Base-by-base conservation (phyloP, 805 yeast species). In the Wickerhamiella kurtzmanii region DNA sequence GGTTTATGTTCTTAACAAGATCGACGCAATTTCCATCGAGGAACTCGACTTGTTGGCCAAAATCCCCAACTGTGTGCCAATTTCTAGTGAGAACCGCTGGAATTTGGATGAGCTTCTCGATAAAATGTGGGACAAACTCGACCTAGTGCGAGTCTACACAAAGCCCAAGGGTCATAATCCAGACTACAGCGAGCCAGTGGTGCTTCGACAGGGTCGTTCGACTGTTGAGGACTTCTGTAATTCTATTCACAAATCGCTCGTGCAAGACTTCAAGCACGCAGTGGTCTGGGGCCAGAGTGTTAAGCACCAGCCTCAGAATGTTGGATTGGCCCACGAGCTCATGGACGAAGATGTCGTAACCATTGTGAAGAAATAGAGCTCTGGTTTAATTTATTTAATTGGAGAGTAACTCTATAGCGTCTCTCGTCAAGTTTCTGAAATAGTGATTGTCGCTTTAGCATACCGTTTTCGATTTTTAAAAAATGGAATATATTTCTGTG, bases 331-430 rank as follows among this genome's bases (percentile, higher is more conserved):
- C 42, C 98, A 92, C 68, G 71, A 64, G 11, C 70, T 92, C 57
- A 82, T 80, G 66, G 99, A 92, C 66, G 99, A 92, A 67, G 99
- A 92, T 66, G 98, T 92, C 28, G 94, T 92, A 44, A 89, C 98
- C 17, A 85, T 88, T 56, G 74, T 88, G 67, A 88, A 88, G 81
- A 84, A 62, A 46, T 64, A 58, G 21, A 16, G 18, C 16, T 35
- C 28, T 35, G 28, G 17, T 18, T 5, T 36, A 5, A 36, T 36
- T 16, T 6, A 8, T 36, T 36, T 8, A 36, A 6, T n/a, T 16
- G 38, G 19, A 32, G 11, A 32, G 15, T 11, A 32, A 11, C 15
- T 32, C 35, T 32, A 32, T 32, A 32, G 35, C n/a, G n/a, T n/a
- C n/a, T n/a, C n/a, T n/a, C n/a, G n/a, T n/a, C n/a, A n/a, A n/a